Base-by-base conservation (phyloP, 2,329 filamentous ascomycete species). In the Plenodomus biglobosus region DNA sequence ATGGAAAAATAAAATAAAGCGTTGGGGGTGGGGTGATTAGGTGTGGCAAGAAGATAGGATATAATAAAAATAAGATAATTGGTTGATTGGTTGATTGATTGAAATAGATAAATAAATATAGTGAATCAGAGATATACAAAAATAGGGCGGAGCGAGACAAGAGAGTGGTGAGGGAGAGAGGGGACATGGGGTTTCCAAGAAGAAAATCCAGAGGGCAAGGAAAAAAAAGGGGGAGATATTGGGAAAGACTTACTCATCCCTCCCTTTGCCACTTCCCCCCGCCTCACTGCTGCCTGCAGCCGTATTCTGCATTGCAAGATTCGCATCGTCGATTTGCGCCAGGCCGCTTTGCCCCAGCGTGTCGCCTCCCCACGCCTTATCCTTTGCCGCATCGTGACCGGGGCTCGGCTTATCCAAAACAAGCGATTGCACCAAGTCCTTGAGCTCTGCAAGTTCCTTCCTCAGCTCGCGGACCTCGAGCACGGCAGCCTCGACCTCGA, bases 401-500 rank as follows among this genome's bases (percentile, higher is more conserved):
- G 8, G 6, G 36, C 35, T 6, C 18, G 6, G 3, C n/a, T 4
- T 17, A 20, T 40, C 62, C 60, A 30, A 49, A 59, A 40, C 71
- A 13, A 42, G 59, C 66, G 15, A 60, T 35, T n/a, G n/a, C 30
- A 73, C 16, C 57, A 76, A 46, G 19, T 70, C 66, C 63, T 74
- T 78, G 48, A 79, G 50, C 65, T 77, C 75, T 27, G 62, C 60
- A 15, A 80, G 67, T 53, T 79, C 75, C 37, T 68, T 61, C 56
- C 68, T 71, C 61, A 79, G 49, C 56, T 73, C 70, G 53, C 69
- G 68, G 17, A 78, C 61, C 56, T 95, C 90, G 19, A 87, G 53
- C n/a, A 90, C 84, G 1, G 87, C 85, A 10, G 81, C 82, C 54
- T 96, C 90, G 24, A 86, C 82, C 61, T 90, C 87, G 3, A 97